Percentiles rank a stretch among this genome's conserved stretches.
Evolutionary conservation across 352 stramenopile species (phyloP).

Genomic region (Phytophthora gonapodyides): DNA sequence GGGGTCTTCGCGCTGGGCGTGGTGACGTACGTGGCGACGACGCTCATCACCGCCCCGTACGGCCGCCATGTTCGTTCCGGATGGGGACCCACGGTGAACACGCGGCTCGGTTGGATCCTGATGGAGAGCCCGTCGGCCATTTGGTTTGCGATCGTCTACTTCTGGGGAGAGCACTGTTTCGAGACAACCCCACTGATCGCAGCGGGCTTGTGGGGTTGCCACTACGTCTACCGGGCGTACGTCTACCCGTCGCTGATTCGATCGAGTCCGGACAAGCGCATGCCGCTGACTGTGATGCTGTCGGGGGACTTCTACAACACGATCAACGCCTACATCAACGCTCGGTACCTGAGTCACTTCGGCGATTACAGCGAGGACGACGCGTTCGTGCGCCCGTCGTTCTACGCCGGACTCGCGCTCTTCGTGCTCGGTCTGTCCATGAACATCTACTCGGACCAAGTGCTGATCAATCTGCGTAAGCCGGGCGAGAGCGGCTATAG

Average conservation of each 20-base stretch:
- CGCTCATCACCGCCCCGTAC: constrained; percentile 66
- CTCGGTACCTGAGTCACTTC: constrained; percentile 62
- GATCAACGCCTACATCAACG: constrained; percentile 79
- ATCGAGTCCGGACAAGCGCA: constrained; percentile 50
- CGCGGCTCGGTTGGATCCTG: constrained; percentile 66
- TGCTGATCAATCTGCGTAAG: constrained; percentile 68
- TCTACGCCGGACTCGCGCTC: constrained; percentile 54
- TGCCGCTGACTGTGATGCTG: constrained; percentile 65
- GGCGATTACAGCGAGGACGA: constrained; percentile 53
- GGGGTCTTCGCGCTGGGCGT: constrained; percentile 60
- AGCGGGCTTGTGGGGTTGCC: constrained; percentile 57
- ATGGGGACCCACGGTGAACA: constrained; percentile 63
- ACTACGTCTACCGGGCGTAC: constrained; percentile 76
- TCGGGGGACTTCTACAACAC: constrained; percentile 65
- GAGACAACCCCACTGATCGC: constrained; percentile 50
- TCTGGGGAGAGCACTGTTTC: constrained; percentile 42
- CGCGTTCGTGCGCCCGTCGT: constrained; percentile 44
- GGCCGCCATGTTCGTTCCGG: constrained; percentile 54
- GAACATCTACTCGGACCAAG: constrained; percentile 73
- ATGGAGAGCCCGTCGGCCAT: constrained; percentile 77
- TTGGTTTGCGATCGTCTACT: constrained; percentile 60
- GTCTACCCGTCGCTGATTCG: constrained; percentile 78
- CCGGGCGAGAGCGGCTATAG: constrained; percentile 61
- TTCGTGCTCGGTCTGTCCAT: constrained; percentile 59
- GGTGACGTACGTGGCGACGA: constrained; percentile 54